Percentiles rank a stretch among this genome's conserved stretches.
phyloP scores from a whole-genome alignment of 306 rosid species.

The Castanea mollissima region DNA sequence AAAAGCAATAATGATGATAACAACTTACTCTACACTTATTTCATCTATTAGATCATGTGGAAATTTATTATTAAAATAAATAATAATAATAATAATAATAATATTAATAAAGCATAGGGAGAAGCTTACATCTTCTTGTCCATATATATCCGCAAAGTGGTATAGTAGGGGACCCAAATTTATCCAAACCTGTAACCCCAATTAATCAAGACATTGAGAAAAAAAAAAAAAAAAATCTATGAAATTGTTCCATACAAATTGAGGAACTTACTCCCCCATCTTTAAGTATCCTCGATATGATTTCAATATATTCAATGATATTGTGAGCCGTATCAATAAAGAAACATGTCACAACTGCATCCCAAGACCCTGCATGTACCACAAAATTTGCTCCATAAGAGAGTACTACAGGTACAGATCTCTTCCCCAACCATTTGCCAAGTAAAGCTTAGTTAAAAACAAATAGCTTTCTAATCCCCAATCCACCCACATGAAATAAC shows the following conservation, averaged over 20 bases:
- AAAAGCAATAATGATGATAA: constrained; percentile 12
- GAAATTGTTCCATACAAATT: constrained; percentile 1
- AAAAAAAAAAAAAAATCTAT: neutral
- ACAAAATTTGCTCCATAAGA: constrained; percentile 24
- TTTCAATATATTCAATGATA: constrained; percentile 81
- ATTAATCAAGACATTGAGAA: constrained; percentile 10
- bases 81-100: no score
- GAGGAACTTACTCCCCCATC: constrained; percentile 87
- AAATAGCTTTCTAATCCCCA: no score
- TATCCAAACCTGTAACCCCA: constrained; percentile 83
- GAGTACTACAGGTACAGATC: constrained; percentile 1
- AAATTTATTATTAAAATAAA: neutral
- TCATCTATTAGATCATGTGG: neutral
- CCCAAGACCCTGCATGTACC: constrained; percentile 80
- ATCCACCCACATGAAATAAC: no score
- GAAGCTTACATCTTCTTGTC: constrained; percentile 79
- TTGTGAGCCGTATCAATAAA: constrained; percentile 96
- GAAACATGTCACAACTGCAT: constrained; percentile 93
- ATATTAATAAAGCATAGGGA: neutral
- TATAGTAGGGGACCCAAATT: constrained; percentile 91
- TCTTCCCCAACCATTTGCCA: no score
- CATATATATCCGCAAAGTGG: constrained; percentile 89
- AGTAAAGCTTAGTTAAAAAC: no score
- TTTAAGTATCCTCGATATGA: constrained; percentile 79
- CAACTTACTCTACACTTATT: neutral